Base-by-base conservation (phyloP, 2,329 filamentous ascomycete species). In the Monilinia fructicola region DNA sequence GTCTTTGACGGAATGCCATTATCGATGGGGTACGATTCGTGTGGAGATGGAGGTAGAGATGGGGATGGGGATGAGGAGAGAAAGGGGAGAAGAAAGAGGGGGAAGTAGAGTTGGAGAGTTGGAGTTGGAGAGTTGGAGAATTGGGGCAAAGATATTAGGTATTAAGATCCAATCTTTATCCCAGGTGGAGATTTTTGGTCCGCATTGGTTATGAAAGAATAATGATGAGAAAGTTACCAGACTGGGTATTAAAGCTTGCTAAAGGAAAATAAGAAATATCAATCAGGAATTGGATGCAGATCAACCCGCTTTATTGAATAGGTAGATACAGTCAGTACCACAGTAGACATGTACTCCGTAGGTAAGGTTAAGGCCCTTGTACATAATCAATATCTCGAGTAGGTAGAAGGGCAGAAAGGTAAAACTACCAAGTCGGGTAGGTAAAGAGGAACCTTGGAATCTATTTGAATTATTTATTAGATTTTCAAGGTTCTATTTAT, bases 1-100 rank as follows among this genome's bases (percentile, higher is more conserved):
- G 72, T 65, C 81, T 79, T 60, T 76, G 75, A 71, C 76, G 74
- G 61, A 77, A 75, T 44, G 76, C 75, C 76, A 77, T 77, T 52
- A 76, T 77, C 63, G 44, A 42, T 65, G 18, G 44, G 28, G 44
- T 31, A 55, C 18, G 35, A 46, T 18, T 63, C 23, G 60, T 54
- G 23, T 35, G 48, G 58, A 23, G 67, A 23, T 69, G 38, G 55
- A 64, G 52, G 28, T 44, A 48, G 56, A 38, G 68, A 38, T 67
- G 46, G 54, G 54, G 52, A 42, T 56, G 62, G 54, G 53, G 59
- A 72, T 64, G 76, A 69, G 64, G 73, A 65, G 71, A 42, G 66
- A 54, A 53, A 44, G 59, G 44, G 28, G 65, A 54, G 61, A 59
- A 67, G 53, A 50, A 63, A n/a, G 40, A 50, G 60, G 40, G 12